phyloP scores from a whole-genome alignment of 805 yeast genomes.

The Starmerella geochares region DNA sequence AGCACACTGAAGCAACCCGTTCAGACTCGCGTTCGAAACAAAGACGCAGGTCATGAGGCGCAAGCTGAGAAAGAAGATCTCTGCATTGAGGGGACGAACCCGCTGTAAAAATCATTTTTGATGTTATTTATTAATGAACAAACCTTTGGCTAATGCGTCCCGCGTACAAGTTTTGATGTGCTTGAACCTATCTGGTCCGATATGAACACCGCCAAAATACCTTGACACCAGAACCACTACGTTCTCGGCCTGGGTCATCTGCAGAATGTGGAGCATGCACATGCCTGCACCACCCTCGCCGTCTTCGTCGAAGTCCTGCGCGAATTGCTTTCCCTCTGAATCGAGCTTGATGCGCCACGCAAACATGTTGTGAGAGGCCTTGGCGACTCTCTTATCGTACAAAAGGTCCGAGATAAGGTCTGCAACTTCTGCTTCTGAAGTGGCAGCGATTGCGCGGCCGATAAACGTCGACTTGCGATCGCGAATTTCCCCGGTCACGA shows the following conservation, averaged over 20 bases:
- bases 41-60: background rate
- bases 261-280: constrained; percentile 64
- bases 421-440: constrained; percentile 58
- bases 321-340: constrained; percentile 39
- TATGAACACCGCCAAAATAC: constrained; percentile 86
- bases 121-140: constrained; percentile 32
- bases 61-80: background rate
- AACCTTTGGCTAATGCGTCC: constrained; percentile 65
- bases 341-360: constrained; percentile 69
- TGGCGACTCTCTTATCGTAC: constrained; percentile 54
- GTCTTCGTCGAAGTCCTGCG: constrained; percentile 89
- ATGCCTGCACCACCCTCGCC: constrained; percentile 97
- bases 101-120: background rate
- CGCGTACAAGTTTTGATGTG: constrained; percentile 86
- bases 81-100: background rate
- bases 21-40: background rate
- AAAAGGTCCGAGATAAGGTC: constrained; percentile 43
- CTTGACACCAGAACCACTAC: constrained; percentile 77
- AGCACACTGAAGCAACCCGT: constrained; percentile 1
- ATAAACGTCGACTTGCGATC: constrained; percentile 83
- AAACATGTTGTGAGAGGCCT: constrained; percentile 70
- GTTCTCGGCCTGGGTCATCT: constrained; percentile 63
- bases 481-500: constrained; percentile 58
- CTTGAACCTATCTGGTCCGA: constrained; percentile 85
- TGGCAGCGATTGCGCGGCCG: constrained; percentile 57